phyloP scores from a whole-genome alignment of 1,284 basidiomycete genomes.

The Omphalotus olearius region DNA sequence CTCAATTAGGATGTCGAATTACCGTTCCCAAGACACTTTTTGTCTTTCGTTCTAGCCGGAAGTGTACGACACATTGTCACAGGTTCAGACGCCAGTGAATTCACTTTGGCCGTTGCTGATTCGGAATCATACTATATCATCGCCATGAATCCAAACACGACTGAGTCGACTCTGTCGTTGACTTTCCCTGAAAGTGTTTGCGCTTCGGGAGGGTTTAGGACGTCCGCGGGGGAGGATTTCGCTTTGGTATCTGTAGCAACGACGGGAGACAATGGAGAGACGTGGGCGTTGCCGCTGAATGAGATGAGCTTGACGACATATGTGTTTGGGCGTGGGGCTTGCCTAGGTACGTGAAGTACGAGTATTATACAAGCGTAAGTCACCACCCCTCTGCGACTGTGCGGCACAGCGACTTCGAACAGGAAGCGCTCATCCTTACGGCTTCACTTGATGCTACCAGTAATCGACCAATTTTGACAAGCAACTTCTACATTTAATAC shows the following conservation, averaged over 20 bases:
- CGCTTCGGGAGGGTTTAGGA: constrained; percentile 25
- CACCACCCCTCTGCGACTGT: no score
- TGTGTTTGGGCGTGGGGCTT: constrained; percentile 26
- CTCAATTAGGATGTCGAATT: background rate
- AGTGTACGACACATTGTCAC: constrained; percentile 29
- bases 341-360: no score
- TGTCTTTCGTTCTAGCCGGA: constrained; percentile 23
- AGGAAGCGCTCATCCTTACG: no score
- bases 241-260: constrained; percentile 22
- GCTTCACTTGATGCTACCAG: no score
- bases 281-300: constrained; percentile 25
- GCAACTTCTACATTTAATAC: no score
- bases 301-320: constrained; percentile 33
- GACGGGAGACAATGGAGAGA: constrained; percentile 16
- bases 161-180: constrained; percentile 26
- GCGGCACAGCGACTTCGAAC: no score
- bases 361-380: no score
- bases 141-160: constrained; percentile 31
- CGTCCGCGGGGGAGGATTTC: constrained; percentile 33
- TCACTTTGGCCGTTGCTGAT: constrained; percentile 29
- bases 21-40: background rate
- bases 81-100: constrained; percentile 26
- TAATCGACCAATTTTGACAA: no score
- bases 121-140: constrained; percentile 27
- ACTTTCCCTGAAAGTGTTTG: constrained; percentile 32